Evolutionary conservation across 1,139 yeast species (phyloP), one percentile per base, ranked within the genome.

Genomic region (Yamadazyma triangularis): DNA sequence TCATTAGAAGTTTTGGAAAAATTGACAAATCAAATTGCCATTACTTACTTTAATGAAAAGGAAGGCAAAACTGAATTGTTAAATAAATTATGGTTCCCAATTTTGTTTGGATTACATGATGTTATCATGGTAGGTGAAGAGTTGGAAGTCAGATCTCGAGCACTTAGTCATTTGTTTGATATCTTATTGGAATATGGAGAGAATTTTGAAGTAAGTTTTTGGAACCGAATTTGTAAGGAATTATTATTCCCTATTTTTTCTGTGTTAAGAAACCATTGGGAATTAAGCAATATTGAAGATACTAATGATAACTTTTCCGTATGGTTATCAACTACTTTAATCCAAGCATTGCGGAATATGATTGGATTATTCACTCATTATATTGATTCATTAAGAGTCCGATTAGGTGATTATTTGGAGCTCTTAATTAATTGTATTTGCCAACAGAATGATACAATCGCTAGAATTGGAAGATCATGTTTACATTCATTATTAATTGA

Each of bases 401-500:
- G 84, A 74, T 66, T 91, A 33, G 83, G 76, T 38, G 93, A 87
- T 2, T 87, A 83, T 52, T 65, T 93, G 57, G 79, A 77, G 24
- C 67, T 93, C 35, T 60, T 93, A 33, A 79, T 79, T 3, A 80
- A 91, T 7, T 93, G 98, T 58, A 86, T 91, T 31, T 87, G 96
- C 48, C 98, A 91, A 57, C 96, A 89, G 47, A 91, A 91, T 53
- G 98, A 91, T 48, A 88, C 97, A 0, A 89, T 93, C 46, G 94
- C 97, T 1, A 73, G 95, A 47, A 88, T 89, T 44, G 98, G 98
- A 13, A 77, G 94, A 48, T 79, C 91, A 8, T 89, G 98, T 54
- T 69, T 91, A 38, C 81, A 83, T 41, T 85, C 81, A 39, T 66
- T 91, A 40, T 70, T 91, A 38, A 61, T 80, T 19, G 84, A 84